Evolutionary conservation across 2,329 filamentous ascomycete species (phyloP).

Genomic region (Colletotrichum ledebouriae): DNA sequence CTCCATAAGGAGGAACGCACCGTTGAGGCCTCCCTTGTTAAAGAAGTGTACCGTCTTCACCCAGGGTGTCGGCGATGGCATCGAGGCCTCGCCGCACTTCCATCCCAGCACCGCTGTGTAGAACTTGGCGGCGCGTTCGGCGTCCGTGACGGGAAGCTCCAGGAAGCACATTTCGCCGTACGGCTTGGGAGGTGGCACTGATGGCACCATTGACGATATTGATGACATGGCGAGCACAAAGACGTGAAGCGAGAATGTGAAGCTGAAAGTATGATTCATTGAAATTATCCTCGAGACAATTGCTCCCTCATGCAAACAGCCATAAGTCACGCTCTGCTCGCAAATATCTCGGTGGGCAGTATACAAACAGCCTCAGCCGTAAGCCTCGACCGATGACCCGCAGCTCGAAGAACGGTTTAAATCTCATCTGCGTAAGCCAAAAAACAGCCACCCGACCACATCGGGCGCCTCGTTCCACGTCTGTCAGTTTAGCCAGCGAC

Average conservation of each 20-base stretch:
- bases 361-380: background rate
- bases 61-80: slow-evolving; percentile 44
- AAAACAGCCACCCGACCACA: slow-evolving; percentile 20
- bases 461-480: background rate
- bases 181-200: background rate
- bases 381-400: background rate
- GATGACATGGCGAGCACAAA: background rate
- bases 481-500: too few relatives aligned
- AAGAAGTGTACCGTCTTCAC: slow-evolving; percentile 53
- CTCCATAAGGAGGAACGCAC: slow-evolving; percentile 53
- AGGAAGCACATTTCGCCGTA: slow-evolving; percentile 55
- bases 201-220: background rate
- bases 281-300: too few relatives aligned
- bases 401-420: background rate
- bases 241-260: background rate
- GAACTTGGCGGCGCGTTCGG: slow-evolving; percentile 53
- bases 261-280: too few relatives aligned
- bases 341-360: background rate
- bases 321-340: background rate
- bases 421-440: slow-evolving; percentile 8
- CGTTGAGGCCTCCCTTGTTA: slow-evolving; percentile 51
- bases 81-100: slow-evolving; percentile 47
- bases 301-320: background rate
- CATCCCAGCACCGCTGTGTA: slow-evolving; percentile 54
- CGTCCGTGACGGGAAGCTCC: slow-evolving; percentile 54